Percentiles rank a stretch among this genome's conserved stretches.
Evolutionary conservation across 2,329 filamentous ascomycete genomes (phyloP).

Genomic region (Neoscytalidium dimidiatum): DNA sequence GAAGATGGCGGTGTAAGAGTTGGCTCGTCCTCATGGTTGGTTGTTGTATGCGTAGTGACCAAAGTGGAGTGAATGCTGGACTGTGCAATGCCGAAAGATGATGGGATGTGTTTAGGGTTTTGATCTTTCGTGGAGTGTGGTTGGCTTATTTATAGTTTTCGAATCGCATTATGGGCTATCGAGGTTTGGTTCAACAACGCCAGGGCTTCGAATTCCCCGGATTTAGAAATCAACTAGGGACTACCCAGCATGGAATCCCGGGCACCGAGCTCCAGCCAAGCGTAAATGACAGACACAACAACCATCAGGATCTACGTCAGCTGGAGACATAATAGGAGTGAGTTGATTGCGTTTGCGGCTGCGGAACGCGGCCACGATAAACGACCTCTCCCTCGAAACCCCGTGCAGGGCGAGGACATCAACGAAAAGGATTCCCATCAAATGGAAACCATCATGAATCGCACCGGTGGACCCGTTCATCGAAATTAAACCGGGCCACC

Average conservation of each 20-base stretch:
- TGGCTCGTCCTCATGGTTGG: neutral
- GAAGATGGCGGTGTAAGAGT: neutral
- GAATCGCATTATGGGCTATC: neutral
- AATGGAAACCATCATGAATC: constrained; percentile 24
- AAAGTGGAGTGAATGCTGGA: neutral
- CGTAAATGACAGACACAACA: too few species aligned
- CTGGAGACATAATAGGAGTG: too few species aligned
- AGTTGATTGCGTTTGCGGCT: too few species aligned
- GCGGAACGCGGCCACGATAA: too few species aligned
- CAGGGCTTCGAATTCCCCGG: neutral
- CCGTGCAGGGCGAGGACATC: constrained; percentile 6
- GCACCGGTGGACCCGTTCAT: constrained; percentile 33
- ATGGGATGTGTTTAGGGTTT: neutral
- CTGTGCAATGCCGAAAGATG: neutral
- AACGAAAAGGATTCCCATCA: constrained; percentile 8
- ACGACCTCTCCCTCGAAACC: constrained; percentile 11
- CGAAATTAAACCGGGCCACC: constrained; percentile 31
- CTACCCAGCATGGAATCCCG: neutral
- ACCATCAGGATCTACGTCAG: too few species aligned
- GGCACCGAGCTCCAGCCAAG: too few species aligned
- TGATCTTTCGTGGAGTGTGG: neutral
- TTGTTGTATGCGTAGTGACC: neutral
- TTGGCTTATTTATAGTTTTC: neutral
- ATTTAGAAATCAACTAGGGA: neutral
- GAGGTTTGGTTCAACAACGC: neutral